A percentile compares a stretch with the other conserved stretches of the same genome.
Evolutionary conservation across 768 basidiomycete species (phyloP).

Genomic region (Boletus reticulatus): DNA sequence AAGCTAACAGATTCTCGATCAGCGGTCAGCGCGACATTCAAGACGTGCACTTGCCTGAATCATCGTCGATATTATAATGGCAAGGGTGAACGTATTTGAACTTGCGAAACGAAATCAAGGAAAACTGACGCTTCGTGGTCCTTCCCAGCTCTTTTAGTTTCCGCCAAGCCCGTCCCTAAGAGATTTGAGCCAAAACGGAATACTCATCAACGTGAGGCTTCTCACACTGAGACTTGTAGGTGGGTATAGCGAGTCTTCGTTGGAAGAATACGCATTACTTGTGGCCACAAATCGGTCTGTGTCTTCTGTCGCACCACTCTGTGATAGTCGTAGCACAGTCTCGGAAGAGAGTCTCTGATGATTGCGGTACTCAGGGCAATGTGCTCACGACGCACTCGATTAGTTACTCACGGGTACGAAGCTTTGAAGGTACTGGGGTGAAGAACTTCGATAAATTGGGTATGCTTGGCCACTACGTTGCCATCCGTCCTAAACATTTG

Average conservation of each 20-base stretch:
- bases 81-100: slow-evolving; percentile 17
- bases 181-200: not conserved
- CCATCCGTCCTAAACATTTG: slow-evolving; percentile 11
- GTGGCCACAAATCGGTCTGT: not conserved
- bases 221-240: slow-evolving; percentile 17
- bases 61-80: slow-evolving; percentile 14
- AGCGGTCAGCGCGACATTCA: not conserved
- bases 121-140: slow-evolving; percentile 15
- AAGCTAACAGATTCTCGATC: slow-evolving; percentile 5
- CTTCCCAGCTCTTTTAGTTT: slow-evolving; percentile 10
- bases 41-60: slow-evolving; percentile 20
- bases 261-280: slow-evolving; percentile 1
- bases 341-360: slow-evolving; percentile 29
- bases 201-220: too few relatives aligned
- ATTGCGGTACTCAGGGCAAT: not conserved
- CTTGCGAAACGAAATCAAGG: slow-evolving; percentile 13
- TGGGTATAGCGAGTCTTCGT: slow-evolving; percentile 6
- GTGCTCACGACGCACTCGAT: not conserved
- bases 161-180: slow-evolving; percentile 20
- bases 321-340: slow-evolving; percentile 12
- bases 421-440: slow-evolving; percentile 23
- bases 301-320: slow-evolving; percentile 6
- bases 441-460: not conserved
- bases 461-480: not conserved
- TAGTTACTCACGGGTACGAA: slow-evolving; percentile 24